phyloP scores from a whole-genome alignment of 2,329 filamentous ascomycete species.

The Coniochaeta sp. region DNA sequence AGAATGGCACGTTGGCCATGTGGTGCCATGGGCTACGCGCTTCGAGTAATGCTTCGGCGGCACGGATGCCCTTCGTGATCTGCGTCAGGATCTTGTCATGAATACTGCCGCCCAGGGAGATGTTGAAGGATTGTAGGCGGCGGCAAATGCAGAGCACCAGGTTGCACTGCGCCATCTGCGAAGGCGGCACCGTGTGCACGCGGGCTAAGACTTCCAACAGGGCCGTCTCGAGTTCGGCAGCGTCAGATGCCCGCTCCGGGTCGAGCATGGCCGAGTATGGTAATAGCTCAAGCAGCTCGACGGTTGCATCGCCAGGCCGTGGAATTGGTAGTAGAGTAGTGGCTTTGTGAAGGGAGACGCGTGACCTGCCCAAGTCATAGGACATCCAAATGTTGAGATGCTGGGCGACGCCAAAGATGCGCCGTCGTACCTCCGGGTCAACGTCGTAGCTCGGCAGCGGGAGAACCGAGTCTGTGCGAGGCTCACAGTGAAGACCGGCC shows the following conservation, averaged over 20 bases:
- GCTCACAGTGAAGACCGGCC: conserved; percentile 36
- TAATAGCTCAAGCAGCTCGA: conserved; percentile 43
- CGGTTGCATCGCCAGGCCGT: conserved; percentile 31
- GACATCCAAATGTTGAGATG: conserved; percentile 54
- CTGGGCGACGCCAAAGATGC: conserved; percentile 42
- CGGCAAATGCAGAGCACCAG: conserved; percentile 48
- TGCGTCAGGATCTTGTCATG: conserved; percentile 40
- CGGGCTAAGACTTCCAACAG: conserved; percentile 32
- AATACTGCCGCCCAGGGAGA: conserved; percentile 31
- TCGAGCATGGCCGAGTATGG: conserved; percentile 46
- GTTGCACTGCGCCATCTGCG: conserved; percentile 44
- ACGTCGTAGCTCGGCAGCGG: conserved; percentile 15
- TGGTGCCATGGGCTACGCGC: conserved; percentile 48
- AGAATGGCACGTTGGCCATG: conserved; percentile 51
- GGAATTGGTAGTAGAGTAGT: conserved; percentile 30
- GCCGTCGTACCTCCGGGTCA: conserved; percentile 29
- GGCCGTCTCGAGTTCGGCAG: conserved; percentile 32
- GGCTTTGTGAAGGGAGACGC: conserved; percentile 38
- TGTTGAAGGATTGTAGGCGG: conserved; percentile 41
- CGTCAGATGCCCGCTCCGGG: conserved; percentile 34
- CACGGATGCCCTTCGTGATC: conserved; percentile 33
- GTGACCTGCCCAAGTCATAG: conserved; percentile 48
- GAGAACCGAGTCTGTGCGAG: conserved; percentile 17
- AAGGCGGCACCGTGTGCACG: conserved; percentile 29
- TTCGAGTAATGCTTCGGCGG: conserved; percentile 36